A percentile compares a stretch with the other conserved stretches of the same genome.
These are phyloP conservation scores for Stentor roeselii DNA, from an alignment of 73 alveolate species.

Conservation along the genomic window DNA sequence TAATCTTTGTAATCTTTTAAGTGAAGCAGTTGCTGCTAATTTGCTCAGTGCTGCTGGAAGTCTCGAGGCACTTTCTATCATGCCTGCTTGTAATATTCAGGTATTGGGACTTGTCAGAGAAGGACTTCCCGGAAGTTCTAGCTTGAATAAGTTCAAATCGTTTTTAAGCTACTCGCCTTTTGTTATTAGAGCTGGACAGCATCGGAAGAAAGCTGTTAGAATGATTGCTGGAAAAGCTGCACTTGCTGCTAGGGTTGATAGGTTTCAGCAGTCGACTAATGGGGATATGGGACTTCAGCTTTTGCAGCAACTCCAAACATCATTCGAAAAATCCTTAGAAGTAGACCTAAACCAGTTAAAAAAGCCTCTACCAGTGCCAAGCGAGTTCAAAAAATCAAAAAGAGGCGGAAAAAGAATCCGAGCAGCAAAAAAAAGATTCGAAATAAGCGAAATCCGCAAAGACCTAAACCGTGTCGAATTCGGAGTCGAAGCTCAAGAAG, in stretches of 20 bases:
- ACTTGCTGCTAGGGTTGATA: constrained; percentile 95
- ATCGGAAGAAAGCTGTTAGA: constrained; percentile 79
- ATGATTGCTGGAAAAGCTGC: constrained; percentile 93
- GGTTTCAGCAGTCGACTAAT: constrained; percentile 58
- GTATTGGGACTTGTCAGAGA: constrained; percentile 87
- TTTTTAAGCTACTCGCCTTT: constrained; percentile 75
- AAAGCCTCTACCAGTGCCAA: constrained; percentile 92
- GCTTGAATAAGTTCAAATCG: constrained; percentile 76
- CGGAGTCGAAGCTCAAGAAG: constrained; percentile 91
- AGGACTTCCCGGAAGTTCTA: constrained; percentile 74
- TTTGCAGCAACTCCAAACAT: constrained; percentile 62
- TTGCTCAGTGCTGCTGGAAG: constrained; percentile 96
- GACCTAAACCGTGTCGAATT: constrained; percentile 74
- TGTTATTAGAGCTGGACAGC: constrained; percentile 71
- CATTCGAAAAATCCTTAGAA: constrained; percentile 76
- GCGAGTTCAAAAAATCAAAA: constrained; percentile 83
- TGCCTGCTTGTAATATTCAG: constrained; percentile 92
- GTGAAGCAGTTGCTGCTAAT: constrained; percentile 86
- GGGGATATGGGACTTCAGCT: constrained; percentile 79
- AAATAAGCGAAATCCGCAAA: constrained; percentile 85
- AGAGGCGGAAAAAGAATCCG: constrained; percentile 93
- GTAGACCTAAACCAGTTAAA: constrained; percentile 77
- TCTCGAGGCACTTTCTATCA: constrained; percentile 73
- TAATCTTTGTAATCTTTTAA: constrained; percentile 78
- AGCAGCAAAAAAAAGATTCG: constrained; percentile 69